These are phyloP conservation scores for Boletus patriciae DNA, from an alignment of 768 basidiomycete species.

Conservation along the genomic window DNA sequence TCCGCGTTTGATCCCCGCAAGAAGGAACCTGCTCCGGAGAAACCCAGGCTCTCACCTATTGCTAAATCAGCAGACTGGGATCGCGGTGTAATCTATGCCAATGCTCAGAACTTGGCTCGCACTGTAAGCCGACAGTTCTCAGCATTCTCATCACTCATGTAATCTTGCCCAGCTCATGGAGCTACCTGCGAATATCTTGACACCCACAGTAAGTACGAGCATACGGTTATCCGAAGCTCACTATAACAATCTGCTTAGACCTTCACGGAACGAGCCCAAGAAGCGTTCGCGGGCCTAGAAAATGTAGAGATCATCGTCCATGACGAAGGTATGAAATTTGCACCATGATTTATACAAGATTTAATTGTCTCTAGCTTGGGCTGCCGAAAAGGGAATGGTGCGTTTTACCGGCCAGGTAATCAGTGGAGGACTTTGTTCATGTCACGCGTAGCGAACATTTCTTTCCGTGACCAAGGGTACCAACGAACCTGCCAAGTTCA, in stretches of 20 bases:
- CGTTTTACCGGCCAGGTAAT: neutral
- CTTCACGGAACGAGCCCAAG: constrained; percentile 69
- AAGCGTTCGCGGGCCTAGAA: constrained; percentile 61
- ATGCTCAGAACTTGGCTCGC: constrained; percentile 77
- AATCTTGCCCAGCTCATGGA: constrained; percentile 65
- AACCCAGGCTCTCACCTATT: constrained; percentile 49
- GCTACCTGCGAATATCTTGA: constrained; percentile 82
- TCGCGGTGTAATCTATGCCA: constrained; percentile 67
- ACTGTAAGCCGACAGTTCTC: constrained; percentile 46
- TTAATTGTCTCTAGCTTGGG: constrained; percentile 58
- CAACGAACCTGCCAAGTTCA: constrained; percentile 79
- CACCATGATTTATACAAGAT: neutral
- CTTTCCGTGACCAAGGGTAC: constrained; percentile 84
- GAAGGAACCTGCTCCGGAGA: constrained; percentile 49
- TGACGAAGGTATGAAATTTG: constrained; percentile 58
- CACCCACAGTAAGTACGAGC: constrained; percentile 60
- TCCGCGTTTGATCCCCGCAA: constrained; percentile 65
- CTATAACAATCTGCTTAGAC: constrained; percentile 37
- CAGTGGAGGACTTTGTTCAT: neutral
- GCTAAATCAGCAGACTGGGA: constrained; percentile 61
- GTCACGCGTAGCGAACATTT: constrained; percentile 61
- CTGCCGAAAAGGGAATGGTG: constrained; percentile 81
- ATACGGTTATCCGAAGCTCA: neutral
- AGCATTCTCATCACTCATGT: neutral
- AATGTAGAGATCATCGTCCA: constrained; percentile 70